These are phyloP conservation scores for Mycena capillaripes DNA, from an alignment of 768 basidiomycete species.

Conservation along the genomic window DNA sequence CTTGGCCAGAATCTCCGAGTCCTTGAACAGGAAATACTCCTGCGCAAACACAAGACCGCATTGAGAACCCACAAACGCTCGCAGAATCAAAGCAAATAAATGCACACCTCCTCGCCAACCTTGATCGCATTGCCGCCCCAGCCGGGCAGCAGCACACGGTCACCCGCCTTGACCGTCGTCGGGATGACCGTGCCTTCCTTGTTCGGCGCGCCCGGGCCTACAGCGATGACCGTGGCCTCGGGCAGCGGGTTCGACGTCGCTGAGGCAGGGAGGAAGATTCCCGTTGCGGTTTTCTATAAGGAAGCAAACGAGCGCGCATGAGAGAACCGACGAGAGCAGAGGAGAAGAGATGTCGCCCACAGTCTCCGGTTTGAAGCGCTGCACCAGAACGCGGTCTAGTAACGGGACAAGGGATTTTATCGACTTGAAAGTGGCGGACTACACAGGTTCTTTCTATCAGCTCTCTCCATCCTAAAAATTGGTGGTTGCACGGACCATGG, in stretches of 20 bases:
- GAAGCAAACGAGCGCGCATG: background rate
- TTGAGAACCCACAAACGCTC: slow-evolving; percentile 11
- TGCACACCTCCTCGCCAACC: slow-evolving; percentile 93
- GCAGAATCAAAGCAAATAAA: background rate
- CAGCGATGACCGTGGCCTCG: slow-evolving; percentile 96
- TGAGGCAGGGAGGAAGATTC: slow-evolving; percentile 95
- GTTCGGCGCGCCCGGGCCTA: slow-evolving; percentile 94
- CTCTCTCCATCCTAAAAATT: background rate
- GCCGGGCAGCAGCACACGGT: slow-evolving; percentile 93
- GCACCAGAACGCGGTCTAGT: slow-evolving; percentile 96
- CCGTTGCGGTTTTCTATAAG: slow-evolving; percentile 94
- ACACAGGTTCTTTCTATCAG: slow-evolving; percentile 15
- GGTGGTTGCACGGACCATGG: slow-evolving; percentile 17
- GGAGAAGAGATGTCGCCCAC: slow-evolving; percentile 62
- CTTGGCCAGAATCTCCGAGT: slow-evolving; percentile 95
- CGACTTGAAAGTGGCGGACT: slow-evolving; percentile 94
- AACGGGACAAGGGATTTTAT: slow-evolving; percentile 93
- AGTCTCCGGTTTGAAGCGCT: slow-evolving; percentile 96
- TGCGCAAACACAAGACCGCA: slow-evolving; percentile 49
- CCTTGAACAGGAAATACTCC: slow-evolving; percentile 97
- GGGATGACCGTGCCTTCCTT: slow-evolving; percentile 86
- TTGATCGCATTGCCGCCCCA: slow-evolving; percentile 98
- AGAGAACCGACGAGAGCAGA: background rate
- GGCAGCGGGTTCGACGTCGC: slow-evolving; percentile 90
- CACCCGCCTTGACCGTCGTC: slow-evolving; percentile 86